Conservation (phyloP, 176 grass and related monocot species). For the Chloris gayana region DNA sequence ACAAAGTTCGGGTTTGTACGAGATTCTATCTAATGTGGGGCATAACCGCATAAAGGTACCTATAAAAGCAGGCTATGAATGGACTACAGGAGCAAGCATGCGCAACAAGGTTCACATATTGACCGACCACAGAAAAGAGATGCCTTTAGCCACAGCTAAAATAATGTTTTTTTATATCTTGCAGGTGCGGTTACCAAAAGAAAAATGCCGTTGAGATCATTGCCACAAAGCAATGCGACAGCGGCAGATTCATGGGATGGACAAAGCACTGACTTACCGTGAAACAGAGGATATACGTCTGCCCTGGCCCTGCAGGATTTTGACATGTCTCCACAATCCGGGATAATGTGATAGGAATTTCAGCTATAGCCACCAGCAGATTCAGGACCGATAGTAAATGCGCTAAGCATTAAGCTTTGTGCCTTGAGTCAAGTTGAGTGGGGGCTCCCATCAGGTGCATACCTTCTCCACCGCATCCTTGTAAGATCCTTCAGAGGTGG, state of each 20-base stretch:
- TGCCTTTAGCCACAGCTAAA: no score
- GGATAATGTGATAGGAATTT: neutral
- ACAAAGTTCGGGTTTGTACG: no score
- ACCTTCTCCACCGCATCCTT: neutral
- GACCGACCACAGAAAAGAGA: no score
- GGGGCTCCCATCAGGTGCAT: neutral
- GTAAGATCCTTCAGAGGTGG: neutral
- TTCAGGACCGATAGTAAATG: neutral
- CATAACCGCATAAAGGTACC: no score
- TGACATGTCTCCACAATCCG: neutral
- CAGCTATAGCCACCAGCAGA: neutral
- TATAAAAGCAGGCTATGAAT: no score
- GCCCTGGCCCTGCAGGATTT: neutral
- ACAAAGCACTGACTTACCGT: neutral
- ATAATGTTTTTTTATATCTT: neutral
- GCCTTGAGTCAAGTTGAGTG: neutral
- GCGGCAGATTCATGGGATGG: neutral
- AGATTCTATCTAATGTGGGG: no score
- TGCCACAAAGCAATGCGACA: neutral
- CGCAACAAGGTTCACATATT: no score
- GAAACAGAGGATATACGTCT: neutral
- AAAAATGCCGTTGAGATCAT: neutral
- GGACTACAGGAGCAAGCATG: no score
- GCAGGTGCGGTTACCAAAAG: neutral
- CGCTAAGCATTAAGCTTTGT: neutral